A percentile compares a stretch with the other conserved stretches of the same genome.
These are phyloP conservation scores for Candida nitratophila DNA, from an alignment of 805 yeast genomes.

Conservation along the genomic window DNA sequence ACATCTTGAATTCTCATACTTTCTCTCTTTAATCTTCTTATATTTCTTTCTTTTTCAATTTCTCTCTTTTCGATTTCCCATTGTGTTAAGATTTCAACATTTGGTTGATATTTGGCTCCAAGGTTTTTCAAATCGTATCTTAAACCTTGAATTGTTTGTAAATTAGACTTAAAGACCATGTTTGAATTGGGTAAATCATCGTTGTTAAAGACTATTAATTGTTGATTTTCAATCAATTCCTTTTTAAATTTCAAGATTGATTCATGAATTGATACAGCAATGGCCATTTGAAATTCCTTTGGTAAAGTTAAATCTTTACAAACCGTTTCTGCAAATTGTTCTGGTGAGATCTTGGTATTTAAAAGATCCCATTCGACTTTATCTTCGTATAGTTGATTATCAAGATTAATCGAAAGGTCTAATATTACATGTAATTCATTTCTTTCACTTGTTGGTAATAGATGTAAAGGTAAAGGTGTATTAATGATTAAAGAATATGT, in stretches of 20 bases:
- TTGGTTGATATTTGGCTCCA: constrained; percentile 84
- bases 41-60: constrained; percentile 87
- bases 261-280: constrained; percentile 83
- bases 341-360: constrained; percentile 58
- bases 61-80: constrained; percentile 95
- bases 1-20: constrained; percentile 41
- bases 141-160: constrained; percentile 32
- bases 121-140: constrained; percentile 69
- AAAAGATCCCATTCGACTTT: constrained; percentile 89
- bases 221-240: constrained; percentile 62
- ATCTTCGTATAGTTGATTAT: constrained; percentile 81
- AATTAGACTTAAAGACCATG: constrained; percentile 21
- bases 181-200: constrained; percentile 29
- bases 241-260: constrained; percentile 66
- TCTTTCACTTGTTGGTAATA: constrained; percentile 16
- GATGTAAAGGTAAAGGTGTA: constrained; percentile 48
- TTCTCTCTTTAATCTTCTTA: constrained; percentile 89
- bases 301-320: constrained; percentile 80
- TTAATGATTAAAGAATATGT: constrained; percentile 60
- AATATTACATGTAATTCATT: constrained; percentile 69
- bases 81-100: constrained; percentile 76
- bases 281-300: constrained; percentile 84
- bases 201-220: constrained; percentile 25
- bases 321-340: constrained; percentile 71
- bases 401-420: constrained; percentile 74